These are phyloP conservation scores for Cutaneotrichosporon cyanovorans DNA, from an alignment of 1,284 basidiomycete species.

Conservation along the genomic window DNA sequence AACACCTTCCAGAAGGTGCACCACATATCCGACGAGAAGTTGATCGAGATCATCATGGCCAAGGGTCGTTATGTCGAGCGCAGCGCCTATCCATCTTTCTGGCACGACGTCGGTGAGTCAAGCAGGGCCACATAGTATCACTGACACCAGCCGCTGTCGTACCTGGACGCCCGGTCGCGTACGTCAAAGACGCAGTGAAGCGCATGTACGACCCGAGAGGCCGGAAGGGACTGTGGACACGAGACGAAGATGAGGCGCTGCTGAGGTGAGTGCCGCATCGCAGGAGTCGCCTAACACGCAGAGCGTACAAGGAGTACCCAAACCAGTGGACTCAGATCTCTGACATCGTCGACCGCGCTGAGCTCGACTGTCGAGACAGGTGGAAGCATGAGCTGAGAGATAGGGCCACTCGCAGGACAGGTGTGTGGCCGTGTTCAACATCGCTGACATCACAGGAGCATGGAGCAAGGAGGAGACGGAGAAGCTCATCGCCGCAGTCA, in stretches of 20 bases:
- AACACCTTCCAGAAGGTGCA: constrained; percentile 18
- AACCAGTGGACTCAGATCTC: constrained; percentile 36
- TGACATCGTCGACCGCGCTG: constrained; percentile 28
- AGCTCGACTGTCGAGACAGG: constrained; percentile 35
- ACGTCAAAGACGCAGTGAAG: constrained; percentile 31
- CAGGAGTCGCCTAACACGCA: constrained; percentile 7
- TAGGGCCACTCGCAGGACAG: constrained; percentile 13
- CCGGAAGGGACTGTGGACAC: constrained; percentile 36
- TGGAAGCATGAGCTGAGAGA: constrained; percentile 27
- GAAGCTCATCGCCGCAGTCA: constrained; percentile 16
- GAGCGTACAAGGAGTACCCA: constrained; percentile 27
- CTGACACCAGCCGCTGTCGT: constrained; percentile 16
- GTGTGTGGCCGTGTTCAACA: constrained; percentile 15
- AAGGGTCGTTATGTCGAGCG: constrained; percentile 19
- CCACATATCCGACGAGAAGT: constrained; percentile 16
- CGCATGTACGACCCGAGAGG: constrained; percentile 34
- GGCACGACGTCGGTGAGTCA: constrained; percentile 21
- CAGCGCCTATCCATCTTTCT: constrained; percentile 25
- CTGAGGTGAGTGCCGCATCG: constrained; percentile 17
- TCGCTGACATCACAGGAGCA: not conserved
- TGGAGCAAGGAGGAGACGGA: constrained; percentile 14
- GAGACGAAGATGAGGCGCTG: constrained; percentile 29
- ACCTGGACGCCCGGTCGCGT: constrained; percentile 35
- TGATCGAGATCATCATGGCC: constrained; percentile 30
- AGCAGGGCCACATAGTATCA: not conserved